Conservation (phyloP, 768 basidiomycete genomes). For the Mycena alexandri region DNA sequence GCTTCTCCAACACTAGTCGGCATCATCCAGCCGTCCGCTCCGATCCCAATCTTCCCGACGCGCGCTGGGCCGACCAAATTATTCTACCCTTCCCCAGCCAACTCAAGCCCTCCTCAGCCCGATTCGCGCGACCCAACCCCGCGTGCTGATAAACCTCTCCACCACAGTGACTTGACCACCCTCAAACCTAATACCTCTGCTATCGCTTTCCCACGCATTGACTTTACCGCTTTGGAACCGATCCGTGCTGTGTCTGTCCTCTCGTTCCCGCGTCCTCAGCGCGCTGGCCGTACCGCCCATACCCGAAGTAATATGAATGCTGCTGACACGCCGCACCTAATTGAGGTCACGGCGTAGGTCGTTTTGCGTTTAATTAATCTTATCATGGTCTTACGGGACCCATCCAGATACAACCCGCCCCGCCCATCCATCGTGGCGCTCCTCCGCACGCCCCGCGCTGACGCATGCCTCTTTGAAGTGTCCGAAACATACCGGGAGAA, state of each 20-base stretch:
- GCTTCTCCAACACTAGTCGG: slow-evolving; percentile 6
- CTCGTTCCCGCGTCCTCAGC: slow-evolving; percentile 7
- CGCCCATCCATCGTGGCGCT: slow-evolving; percentile 23
- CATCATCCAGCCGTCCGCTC: slow-evolving; percentile 7
- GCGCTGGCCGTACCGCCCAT: neutral
- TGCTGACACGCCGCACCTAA: neutral
- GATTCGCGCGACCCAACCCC: neutral
- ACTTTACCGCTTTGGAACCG: slow-evolving; percentile 21
- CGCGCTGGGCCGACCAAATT: slow-evolving; percentile 11
- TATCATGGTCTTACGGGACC: too few relatives aligned
- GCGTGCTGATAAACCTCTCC: neutral
- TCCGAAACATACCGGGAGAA: slow-evolving; percentile 45
- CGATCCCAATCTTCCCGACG: slow-evolving; percentile 7
- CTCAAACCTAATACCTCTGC: slow-evolving; percentile 5
- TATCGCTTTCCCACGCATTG: neutral
- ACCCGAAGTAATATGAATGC: neutral
- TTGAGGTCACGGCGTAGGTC: neutral
- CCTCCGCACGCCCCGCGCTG: slow-evolving; percentile 11
- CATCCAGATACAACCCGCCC: neutral
- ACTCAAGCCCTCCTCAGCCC: slow-evolving; percentile 22
- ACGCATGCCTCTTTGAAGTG: slow-evolving; percentile 20
- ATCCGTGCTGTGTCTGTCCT: slow-evolving; percentile 7
- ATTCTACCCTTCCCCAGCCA: slow-evolving; percentile 26
- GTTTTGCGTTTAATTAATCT: neutral
- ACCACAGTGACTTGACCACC: slow-evolving; percentile 9